Evolutionary conservation across 306 rosid species (phyloP), one percentile per base, ranked within the genome.

Genomic region (Sophora flavescens): DNA sequence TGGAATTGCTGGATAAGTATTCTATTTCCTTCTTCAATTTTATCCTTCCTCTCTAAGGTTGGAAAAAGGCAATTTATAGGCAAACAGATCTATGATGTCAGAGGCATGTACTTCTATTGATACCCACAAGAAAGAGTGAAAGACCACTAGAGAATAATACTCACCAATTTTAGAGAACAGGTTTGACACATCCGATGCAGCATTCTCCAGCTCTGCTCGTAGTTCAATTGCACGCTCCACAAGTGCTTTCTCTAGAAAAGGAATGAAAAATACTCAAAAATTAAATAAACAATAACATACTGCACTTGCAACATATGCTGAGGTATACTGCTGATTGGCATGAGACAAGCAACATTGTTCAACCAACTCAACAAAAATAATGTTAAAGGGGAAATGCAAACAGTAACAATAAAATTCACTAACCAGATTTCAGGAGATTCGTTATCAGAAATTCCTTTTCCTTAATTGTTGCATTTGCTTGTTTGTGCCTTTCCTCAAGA

Each of bases 401-500:
- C 8, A 4, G 22, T 7, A 66, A 17, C 56, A 62, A 42, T 35
- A 52, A 28, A 63, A 38, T 54, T 73, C 26, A 70, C 96, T 83
- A 62, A 92, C 99, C 99, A 70, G 99, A 93, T 79, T 88, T 96
- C 60, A 91, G 89, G 57, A 96, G 98, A 86, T 96, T 92, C 50
- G 74, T 82, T 88, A 96, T 96, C 86, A 96, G 78, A 80, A 84
- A 96, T 78, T 96, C 99, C 86, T 84, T 96, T 84, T 96, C 99
- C 85, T 88, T 96, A 33, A 96, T 89, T 48, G 96, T 96, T 14
- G 90, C 97, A 88, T 96, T 96, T 76, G 97, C 97, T 70, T 93
- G 98, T 74, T 86, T 92, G 84, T 92, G 92, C 79, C 87, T 89
- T 81, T 93, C 99, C 89, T 96, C 99, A 0, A 96, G 99, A 86